These are phyloP conservation scores for Eremochloa ophiuroides DNA, from an alignment of 176 grass and related monocot genomes.

Conservation along the genomic window DNA sequence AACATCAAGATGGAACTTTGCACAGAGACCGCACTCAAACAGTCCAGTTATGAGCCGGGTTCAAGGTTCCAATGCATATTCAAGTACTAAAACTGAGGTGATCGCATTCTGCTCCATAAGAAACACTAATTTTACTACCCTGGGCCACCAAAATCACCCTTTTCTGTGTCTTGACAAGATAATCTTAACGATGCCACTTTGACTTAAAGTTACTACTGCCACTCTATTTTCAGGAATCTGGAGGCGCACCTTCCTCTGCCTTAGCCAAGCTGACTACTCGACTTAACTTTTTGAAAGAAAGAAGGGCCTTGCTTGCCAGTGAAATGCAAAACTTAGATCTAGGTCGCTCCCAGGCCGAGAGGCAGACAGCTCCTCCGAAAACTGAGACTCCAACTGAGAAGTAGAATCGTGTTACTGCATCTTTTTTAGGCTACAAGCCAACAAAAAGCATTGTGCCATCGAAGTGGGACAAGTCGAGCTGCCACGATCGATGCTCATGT, in stretches of 20 bases:
- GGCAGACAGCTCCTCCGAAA: slow-evolving; percentile 13
- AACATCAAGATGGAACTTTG: slow-evolving; percentile 21
- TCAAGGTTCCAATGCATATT: slow-evolving; percentile 27
- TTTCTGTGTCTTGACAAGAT: not conserved
- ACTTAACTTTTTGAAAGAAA: slow-evolving; percentile 90
- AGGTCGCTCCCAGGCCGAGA: slow-evolving; percentile 25
- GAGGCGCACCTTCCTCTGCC: slow-evolving; percentile 45
- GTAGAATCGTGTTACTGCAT: not conserved
- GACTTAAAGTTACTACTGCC: not conserved
- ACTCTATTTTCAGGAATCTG: slow-evolving; percentile 54
- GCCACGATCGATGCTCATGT: not conserved
- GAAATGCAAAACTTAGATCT: slow-evolving; percentile 63
- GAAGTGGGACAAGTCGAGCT: not conserved
- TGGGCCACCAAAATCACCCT: not conserved
- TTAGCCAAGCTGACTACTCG: slow-evolving; percentile 72
- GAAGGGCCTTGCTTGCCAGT: slow-evolving; percentile 56
- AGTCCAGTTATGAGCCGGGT: slow-evolving; percentile 4
- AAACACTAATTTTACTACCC: not conserved
- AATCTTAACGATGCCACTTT: not conserved
- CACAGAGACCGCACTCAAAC: slow-evolving; percentile 32
- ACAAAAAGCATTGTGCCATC: not conserved
- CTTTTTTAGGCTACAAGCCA: not conserved
- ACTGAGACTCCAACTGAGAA: slow-evolving; percentile 26
- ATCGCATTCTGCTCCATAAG: not conserved
- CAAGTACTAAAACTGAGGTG: slow-evolving; percentile 53